These are phyloP conservation scores for Coniferiporia sulphurascens DNA, from an alignment of 1,284 basidiomycete species.

Conservation along the genomic window DNA sequence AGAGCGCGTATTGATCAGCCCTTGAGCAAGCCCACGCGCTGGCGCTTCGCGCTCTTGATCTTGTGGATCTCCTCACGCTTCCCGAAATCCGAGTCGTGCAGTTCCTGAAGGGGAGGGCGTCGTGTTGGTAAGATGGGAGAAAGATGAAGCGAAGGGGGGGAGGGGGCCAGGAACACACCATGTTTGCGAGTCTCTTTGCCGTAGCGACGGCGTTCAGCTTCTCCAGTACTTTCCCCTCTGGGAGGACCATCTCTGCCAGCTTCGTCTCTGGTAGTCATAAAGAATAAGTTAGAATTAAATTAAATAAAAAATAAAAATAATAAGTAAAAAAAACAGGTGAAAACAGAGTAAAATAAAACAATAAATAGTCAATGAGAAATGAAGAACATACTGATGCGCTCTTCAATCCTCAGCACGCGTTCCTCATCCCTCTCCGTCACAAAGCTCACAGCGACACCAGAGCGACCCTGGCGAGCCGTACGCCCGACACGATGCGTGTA, in stretches of 20 bases:
- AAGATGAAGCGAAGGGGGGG: not conserved
- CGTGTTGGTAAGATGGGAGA: not conserved
- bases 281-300: too few relatives aligned
- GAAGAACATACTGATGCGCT: conserved; percentile 62
- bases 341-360: not conserved
- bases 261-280: conserved; percentile 50
- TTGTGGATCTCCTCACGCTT: conserved; percentile 78
- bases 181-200: conserved; percentile 89
- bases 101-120: conserved; percentile 48
- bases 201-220: conserved; percentile 85
- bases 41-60: conserved; percentile 49
- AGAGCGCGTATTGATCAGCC: not conserved
- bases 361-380: not conserved
- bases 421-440: conserved; percentile 94
- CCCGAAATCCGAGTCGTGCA: conserved; percentile 91
- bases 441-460: conserved; percentile 89
- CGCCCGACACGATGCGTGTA: conserved; percentile 82
- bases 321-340: not conserved
- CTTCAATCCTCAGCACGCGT: conserved; percentile 79
- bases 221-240: conserved; percentile 83
- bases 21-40: conserved; percentile 1
- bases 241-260: conserved; percentile 67
- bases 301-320: not conserved
- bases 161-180: conserved; percentile 52
- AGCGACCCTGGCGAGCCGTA: conserved; percentile 90